Conservation (phyloP, 768 basidiomycete genomes). For the Trametes coccinea region DNA sequence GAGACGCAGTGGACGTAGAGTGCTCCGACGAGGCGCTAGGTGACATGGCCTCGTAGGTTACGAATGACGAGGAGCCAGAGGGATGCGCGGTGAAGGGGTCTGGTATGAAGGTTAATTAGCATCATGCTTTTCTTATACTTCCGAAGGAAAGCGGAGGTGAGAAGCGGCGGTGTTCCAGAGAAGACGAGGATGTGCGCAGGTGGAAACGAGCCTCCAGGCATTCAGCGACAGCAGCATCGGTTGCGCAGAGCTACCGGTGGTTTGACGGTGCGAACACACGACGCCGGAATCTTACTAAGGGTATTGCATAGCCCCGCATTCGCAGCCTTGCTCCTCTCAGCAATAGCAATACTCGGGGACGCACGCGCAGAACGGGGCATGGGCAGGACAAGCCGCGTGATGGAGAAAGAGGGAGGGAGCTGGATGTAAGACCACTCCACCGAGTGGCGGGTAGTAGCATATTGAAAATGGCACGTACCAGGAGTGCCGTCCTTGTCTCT, state of each 20-base stretch:
- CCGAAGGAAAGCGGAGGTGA: constrained; percentile 9
- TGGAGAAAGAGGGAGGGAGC: background rate
- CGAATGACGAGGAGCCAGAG: constrained; percentile 27
- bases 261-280: background rate
- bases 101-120: constrained; percentile 6
- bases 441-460: background rate
- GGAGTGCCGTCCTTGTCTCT: constrained; percentile 10
- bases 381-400: background rate
- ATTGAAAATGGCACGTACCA: constrained; percentile 8
- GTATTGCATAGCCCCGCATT: background rate
- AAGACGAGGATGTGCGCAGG: background rate
- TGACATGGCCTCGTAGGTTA: constrained; percentile 19
- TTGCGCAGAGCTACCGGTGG: constrained; percentile 5
- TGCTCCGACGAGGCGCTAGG: constrained; percentile 11
- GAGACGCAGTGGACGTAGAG: constrained; percentile 11
- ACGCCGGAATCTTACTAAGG: constrained; percentile 7
- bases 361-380: too few relatives aligned
- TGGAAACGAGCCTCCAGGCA: background rate
- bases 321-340: too few relatives aligned
- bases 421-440: background rate
- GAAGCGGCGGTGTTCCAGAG: background rate
- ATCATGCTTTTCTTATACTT: background rate
- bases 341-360: too few relatives aligned
- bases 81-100: constrained; percentile 33
- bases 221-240: background rate